These are phyloP conservation scores for Dactylellina parvicollis DNA, from an alignment of 2,329 filamentous ascomycete species.

Conservation along the genomic window DNA sequence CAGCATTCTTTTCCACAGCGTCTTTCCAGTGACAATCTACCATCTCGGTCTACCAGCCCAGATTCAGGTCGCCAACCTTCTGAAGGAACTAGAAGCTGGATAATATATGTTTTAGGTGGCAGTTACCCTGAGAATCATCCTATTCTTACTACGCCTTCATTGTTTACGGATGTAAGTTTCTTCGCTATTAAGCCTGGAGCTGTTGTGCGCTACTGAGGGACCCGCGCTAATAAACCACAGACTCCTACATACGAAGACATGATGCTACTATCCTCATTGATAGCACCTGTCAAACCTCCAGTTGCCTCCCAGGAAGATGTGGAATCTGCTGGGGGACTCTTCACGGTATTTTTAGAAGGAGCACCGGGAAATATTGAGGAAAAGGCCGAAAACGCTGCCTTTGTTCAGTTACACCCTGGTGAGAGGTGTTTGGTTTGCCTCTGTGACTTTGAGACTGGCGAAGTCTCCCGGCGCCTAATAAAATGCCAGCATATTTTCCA, in stretches of 20 bases:
- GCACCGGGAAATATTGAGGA: constrained; percentile 57
- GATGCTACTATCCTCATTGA: constrained; percentile 73
- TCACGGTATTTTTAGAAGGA: constrained; percentile 62
- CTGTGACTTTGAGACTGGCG: constrained; percentile 71
- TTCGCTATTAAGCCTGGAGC: neutral
- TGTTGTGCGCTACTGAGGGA: neutral
- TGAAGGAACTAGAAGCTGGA: constrained; percentile 71
- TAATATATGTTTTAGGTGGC: constrained; percentile 76
- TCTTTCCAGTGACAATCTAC: constrained; percentile 1
- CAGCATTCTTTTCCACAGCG: constrained; percentile 8
- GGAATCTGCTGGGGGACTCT: constrained; percentile 70
- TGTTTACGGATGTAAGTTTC: constrained; percentile 72
- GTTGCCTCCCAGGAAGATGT: constrained; percentile 74
- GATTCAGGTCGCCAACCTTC: constrained; percentile 54
- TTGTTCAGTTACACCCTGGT: constrained; percentile 58
- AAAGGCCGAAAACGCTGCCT: neutral
- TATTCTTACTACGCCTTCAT: constrained; percentile 74
- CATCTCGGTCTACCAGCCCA: constrained; percentile 22
- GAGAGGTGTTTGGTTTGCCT: constrained; percentile 74
- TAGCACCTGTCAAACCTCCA: constrained; percentile 75
- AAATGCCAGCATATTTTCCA: constrained; percentile 76
- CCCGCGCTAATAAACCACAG: constrained; percentile 57
- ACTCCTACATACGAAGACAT: constrained; percentile 77
- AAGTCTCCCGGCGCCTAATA: constrained; percentile 70
- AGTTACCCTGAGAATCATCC: constrained; percentile 76